A percentile compares a stretch with the other conserved stretches of the same genome.
Conservation (phyloP, 768 basidiomycete genomes). For the Macrocybe gigantea region DNA sequence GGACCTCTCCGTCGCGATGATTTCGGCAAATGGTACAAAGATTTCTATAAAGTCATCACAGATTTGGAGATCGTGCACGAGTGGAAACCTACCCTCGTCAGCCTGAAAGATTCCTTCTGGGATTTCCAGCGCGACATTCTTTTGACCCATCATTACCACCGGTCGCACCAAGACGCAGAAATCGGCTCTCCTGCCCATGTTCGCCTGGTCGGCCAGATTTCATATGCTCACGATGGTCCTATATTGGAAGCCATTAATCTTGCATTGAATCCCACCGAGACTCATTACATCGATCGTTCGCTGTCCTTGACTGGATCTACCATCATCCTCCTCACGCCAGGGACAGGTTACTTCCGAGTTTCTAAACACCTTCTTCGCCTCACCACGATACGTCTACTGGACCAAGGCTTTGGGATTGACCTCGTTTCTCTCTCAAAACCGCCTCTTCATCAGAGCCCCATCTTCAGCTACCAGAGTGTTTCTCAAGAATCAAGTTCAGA, state of each 20-base stretch:
- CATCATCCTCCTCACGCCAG: conserved; percentile 85
- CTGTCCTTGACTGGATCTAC: conserved; percentile 82
- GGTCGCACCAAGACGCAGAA: conserved; percentile 46
- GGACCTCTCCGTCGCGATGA: conserved; percentile 77
- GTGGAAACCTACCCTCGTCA: conserved; percentile 83
- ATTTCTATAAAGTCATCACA: conserved; percentile 93
- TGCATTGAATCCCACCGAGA: conserved; percentile 87
- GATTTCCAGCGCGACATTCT: conserved; percentile 90
- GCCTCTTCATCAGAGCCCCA: conserved; percentile 88
- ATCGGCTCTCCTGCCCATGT: conserved; percentile 46
- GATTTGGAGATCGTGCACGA: conserved; percentile 86
- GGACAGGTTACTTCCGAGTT: conserved; percentile 90
- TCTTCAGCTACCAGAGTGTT: conserved; percentile 80
- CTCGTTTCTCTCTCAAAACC: conserved; percentile 86
- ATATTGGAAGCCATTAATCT: conserved; percentile 95
- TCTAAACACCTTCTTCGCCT: conserved; percentile 84
- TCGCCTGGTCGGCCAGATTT: conserved; percentile 72
- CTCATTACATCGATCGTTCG: conserved; percentile 93
- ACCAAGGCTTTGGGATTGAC: conserved; percentile 88
- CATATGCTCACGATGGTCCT: conserved; percentile 89
- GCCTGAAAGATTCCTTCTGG: conserved; percentile 86
- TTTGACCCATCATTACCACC: conserved; percentile 84
- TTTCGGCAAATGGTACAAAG: conserved; percentile 81
- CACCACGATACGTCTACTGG: conserved; percentile 90
- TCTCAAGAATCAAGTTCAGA: conserved; percentile 49